These are phyloP conservation scores for Sporothrix inflata DNA, from an alignment of 2,329 filamentous ascomycete genomes.

Conservation along the genomic window DNA sequence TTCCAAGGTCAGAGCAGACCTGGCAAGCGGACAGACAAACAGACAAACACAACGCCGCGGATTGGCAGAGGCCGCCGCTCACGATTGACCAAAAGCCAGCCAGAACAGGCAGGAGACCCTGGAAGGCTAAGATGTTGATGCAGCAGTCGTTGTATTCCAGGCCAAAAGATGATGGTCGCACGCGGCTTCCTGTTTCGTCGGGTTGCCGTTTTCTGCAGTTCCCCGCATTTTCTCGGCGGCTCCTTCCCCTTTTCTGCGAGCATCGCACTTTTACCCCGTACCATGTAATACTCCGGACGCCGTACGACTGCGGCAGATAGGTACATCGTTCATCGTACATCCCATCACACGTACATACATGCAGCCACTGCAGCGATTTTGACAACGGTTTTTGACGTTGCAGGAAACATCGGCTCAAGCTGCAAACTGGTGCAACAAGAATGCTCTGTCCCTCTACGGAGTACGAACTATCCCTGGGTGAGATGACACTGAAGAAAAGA, in stretches of 20 bases:
- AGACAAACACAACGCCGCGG: too few relatives aligned
- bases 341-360: background rate
- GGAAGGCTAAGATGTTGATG: too few relatives aligned
- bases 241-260: constrained; percentile 19
- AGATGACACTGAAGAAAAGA: background rate
- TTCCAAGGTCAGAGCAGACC: background rate
- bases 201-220: constrained; percentile 13
- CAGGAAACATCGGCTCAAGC: background rate
- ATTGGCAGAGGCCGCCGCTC: background rate
- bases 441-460: background rate
- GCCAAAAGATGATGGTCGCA: background rate
- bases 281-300: background rate
- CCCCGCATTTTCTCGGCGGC: constrained; percentile 27
- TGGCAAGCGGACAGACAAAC: background rate
- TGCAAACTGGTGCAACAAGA: background rate
- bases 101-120: background rate
- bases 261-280: constrained; percentile 15
- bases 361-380: constrained; percentile 10
- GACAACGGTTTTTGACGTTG: background rate
- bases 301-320: constrained; percentile 7
- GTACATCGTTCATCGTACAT: constrained; percentile 6
- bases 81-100: background rate
- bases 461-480: background rate
- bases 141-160: background rate
- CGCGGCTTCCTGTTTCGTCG: constrained; percentile 11